Evolutionary conservation across 192 early-diverging fungal genomes (phyloP).

Genomic region (Coemansia sp.): DNA sequence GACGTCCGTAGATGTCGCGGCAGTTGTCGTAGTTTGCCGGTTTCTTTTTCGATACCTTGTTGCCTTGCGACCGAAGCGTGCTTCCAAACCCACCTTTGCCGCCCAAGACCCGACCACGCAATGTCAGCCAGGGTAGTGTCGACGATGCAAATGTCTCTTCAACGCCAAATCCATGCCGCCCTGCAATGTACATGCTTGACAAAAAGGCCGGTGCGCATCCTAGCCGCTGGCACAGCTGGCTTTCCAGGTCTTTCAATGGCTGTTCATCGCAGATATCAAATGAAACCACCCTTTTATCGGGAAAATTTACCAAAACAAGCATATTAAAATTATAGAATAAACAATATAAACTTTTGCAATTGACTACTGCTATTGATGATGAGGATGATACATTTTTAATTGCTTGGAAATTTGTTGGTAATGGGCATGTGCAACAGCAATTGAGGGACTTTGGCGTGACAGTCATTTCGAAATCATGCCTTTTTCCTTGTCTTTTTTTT

Average conservation of each 20-base stretch:
- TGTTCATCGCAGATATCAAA: conserved; percentile 25
- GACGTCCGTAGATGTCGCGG: conserved; percentile 86
- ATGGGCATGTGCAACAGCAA: background rate
- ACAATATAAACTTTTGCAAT: background rate
- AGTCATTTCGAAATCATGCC: background rate
- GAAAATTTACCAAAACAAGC: conserved; percentile 34
- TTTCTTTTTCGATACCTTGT: conserved; percentile 82
- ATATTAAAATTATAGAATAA: conserved; percentile 2
- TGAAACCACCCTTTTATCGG: conserved; percentile 11
- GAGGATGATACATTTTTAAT: background rate
- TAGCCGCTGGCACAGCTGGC: conserved; percentile 14
- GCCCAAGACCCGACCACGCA: conserved; percentile 57
- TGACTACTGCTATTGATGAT: no score
- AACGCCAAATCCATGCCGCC: conserved; percentile 26
- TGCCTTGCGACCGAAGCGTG: conserved; percentile 91
- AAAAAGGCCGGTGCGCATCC: background rate
- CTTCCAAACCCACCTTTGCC: conserved; percentile 99
- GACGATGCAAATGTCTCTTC: conserved; percentile 13
- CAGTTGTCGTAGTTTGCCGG: conserved; percentile 92
- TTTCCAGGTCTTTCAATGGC: conserved; percentile 27
- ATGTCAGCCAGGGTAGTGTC: conserved; percentile 19
- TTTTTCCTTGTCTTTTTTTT: background rate
- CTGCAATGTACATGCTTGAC: conserved; percentile 20
- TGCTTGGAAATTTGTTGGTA: background rate
- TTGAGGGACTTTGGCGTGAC: background rate